Percentiles rank a stretch among this genome's conserved stretches.
phyloP scores from a whole-genome alignment of 2,329 filamentous ascomycete species.

The Lachnellula cervina region DNA sequence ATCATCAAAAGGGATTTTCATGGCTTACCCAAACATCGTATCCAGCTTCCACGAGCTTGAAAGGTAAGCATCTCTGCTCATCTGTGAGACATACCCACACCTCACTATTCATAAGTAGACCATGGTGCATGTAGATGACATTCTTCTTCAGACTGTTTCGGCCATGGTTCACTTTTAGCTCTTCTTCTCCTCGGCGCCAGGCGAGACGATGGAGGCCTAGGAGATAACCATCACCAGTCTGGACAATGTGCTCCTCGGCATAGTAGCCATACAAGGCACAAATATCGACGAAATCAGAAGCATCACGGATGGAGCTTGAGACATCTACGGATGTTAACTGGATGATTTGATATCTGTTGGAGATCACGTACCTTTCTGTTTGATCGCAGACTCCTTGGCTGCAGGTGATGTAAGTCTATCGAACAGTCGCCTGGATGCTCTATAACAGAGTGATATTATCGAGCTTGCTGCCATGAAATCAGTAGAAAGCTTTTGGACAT shows the following conservation, averaged over 20 bases:
- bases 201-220: conserved; percentile 84
- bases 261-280: conserved; percentile 88
- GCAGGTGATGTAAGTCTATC: conserved; percentile 70
- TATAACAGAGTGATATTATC: conserved; percentile 77
- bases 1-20: not conserved
- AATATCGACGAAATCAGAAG: conserved; percentile 90
- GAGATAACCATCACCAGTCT: conserved; percentile 90
- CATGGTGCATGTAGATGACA: conserved; percentile 92
- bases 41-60: conserved; percentile 80
- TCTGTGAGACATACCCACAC: conserved; percentile 96
- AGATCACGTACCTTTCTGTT: conserved; percentile 56
- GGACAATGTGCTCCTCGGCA: conserved; percentile 92
- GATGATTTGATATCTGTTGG: conserved; percentile 57
- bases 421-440: conserved; percentile 75
- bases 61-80: conserved; percentile 78
- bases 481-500: conserved; percentile 5
- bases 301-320: conserved; percentile 74
- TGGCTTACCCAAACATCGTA: conserved; percentile 86
- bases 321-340: conserved; percentile 47
- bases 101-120: conserved; percentile 96
- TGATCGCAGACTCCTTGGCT: conserved; percentile 61
- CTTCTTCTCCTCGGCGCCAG: conserved; percentile 77
- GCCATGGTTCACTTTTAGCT: conserved; percentile 70
- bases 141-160: conserved; percentile 67
- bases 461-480: conserved; percentile 55